phyloP scores from a whole-genome alignment of 2,329 filamentous ascomycete species.

The Emergomyces orientalis region DNA sequence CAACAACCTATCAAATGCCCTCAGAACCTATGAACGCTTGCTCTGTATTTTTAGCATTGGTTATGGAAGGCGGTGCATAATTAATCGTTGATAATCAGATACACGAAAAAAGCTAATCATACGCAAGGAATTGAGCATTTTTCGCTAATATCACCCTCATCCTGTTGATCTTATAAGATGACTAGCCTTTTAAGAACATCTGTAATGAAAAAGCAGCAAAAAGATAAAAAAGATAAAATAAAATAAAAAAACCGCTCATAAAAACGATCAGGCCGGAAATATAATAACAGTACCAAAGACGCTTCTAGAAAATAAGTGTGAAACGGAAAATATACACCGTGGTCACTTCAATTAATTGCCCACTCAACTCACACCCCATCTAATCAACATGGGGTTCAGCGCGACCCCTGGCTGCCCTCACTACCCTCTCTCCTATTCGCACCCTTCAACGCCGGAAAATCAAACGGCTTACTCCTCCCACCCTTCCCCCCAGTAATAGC shows the following conservation, averaged over 20 bases:
- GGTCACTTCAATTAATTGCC: background rate
- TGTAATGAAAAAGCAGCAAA: background rate
- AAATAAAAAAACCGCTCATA: background rate
- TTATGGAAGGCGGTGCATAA: background rate
- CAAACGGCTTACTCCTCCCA: slow-evolving; percentile 45
- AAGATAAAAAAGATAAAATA: background rate
- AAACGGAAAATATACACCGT: background rate
- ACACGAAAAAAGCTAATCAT: background rate
- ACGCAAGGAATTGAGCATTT: background rate
- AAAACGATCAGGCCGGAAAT: background rate
- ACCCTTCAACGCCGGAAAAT: slow-evolving; percentile 48
- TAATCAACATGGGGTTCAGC: background rate
- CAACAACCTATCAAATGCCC: background rate
- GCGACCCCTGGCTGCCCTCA: background rate
- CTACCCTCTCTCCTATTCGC: slow-evolving; percentile 19
- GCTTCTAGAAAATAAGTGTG: background rate
- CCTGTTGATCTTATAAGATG: background rate
- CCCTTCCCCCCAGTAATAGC: slow-evolving; percentile 43
- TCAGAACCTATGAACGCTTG: background rate
- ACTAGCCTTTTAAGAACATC: background rate
- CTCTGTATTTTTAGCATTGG: background rate
- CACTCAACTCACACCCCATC: background rate
- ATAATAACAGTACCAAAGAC: background rate
- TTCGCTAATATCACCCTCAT: background rate
- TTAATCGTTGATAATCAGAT: background rate